These are phyloP conservation scores for Chaetomium sp. DNA, from an alignment of 2,329 filamentous ascomycete genomes.

Conservation along the genomic window DNA sequence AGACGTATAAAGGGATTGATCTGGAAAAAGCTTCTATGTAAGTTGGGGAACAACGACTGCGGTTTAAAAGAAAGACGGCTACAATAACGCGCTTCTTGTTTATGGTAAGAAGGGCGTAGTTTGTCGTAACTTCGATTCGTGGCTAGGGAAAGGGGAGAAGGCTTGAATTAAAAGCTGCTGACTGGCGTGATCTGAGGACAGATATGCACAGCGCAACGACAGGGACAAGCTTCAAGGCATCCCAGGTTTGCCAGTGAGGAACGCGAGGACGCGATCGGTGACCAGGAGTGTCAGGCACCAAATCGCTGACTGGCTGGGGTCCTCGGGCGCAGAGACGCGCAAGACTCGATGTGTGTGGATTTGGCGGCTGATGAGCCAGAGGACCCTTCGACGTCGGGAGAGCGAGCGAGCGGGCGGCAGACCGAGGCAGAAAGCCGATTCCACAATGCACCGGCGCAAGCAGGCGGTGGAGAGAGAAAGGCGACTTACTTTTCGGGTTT, in stretches of 20 bases:
- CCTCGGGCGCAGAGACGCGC: slow-evolving; percentile 8
- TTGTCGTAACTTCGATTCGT: slow-evolving; percentile 8
- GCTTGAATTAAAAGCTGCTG: slow-evolving; percentile 11
- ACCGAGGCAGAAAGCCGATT: slow-evolving; percentile 20
- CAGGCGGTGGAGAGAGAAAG: slow-evolving; percentile 11
- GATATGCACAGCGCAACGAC: slow-evolving; percentile 20
- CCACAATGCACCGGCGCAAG: slow-evolving; percentile 12
- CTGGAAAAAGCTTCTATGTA: slow-evolving; percentile 15
- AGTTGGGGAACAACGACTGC: slow-evolving; percentile 12
- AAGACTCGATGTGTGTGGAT: slow-evolving; percentile 9
- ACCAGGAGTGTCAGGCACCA: slow-evolving; percentile 11
- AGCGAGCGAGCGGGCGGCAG: slow-evolving; percentile 14
- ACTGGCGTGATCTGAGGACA: slow-evolving; percentile 23
- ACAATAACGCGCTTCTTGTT: not conserved
- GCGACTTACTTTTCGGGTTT: slow-evolving; percentile 22
- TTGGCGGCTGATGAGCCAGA: slow-evolving; percentile 2
- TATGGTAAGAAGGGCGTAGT: not conserved
- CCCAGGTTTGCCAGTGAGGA: slow-evolving; percentile 9
- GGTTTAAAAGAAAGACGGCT: not conserved
- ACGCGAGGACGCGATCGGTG: slow-evolving; percentile 5
- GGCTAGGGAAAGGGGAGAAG: not conserved
- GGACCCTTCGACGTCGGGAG: not conserved
- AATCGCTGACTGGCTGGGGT: slow-evolving; percentile 7
- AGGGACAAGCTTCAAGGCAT: slow-evolving; percentile 4
- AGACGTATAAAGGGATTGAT: slow-evolving; percentile 6